phyloP scores from a whole-genome alignment of 108 stramenopile genomes.

The Parmales sp. region DNA sequence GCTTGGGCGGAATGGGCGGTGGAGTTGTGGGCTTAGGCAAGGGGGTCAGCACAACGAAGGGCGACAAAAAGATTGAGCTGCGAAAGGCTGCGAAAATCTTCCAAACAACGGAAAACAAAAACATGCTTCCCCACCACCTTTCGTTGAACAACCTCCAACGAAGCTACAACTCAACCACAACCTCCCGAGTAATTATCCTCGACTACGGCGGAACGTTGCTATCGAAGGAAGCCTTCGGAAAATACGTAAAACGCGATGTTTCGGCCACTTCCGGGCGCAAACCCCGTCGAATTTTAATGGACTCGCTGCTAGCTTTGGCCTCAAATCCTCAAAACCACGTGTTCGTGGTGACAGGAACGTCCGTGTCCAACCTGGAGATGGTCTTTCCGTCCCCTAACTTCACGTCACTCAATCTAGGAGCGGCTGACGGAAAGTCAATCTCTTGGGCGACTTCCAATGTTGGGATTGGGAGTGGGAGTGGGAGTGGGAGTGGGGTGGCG shows the following conservation, averaged over 20 bases:
- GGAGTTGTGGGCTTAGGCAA: constrained; percentile 24
- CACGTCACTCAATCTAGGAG: constrained; percentile 75
- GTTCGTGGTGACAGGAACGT: constrained; percentile 76
- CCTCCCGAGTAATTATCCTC: constrained; percentile 80
- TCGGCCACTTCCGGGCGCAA: constrained; percentile 76
- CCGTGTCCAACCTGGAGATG: background rate
- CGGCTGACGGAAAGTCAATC: constrained; percentile 79
- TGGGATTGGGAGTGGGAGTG: too few relatives aligned
- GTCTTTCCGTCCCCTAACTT: constrained; percentile 43
- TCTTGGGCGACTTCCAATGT: constrained; percentile 22
- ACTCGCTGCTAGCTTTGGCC: constrained; percentile 59
- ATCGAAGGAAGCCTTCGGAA: constrained; percentile 82
- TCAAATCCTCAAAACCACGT: constrained; percentile 74
- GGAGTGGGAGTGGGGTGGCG: too few relatives aligned
- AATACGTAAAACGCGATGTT: constrained; percentile 92
- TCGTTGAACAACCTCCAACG: constrained; percentile 43
- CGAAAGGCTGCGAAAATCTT: too few relatives aligned
- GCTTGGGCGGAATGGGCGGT: constrained; percentile 40
- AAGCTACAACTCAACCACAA: constrained; percentile 56
- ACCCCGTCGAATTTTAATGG: constrained; percentile 52
- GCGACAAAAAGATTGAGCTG: too few relatives aligned
- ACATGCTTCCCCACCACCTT: constrained; percentile 42
- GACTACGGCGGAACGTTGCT: constrained; percentile 98
- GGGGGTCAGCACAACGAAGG: constrained; percentile 46
- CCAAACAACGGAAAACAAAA: background rate